Conservation (phyloP, 331 rosid species). For the Acacia concinna region DNA sequence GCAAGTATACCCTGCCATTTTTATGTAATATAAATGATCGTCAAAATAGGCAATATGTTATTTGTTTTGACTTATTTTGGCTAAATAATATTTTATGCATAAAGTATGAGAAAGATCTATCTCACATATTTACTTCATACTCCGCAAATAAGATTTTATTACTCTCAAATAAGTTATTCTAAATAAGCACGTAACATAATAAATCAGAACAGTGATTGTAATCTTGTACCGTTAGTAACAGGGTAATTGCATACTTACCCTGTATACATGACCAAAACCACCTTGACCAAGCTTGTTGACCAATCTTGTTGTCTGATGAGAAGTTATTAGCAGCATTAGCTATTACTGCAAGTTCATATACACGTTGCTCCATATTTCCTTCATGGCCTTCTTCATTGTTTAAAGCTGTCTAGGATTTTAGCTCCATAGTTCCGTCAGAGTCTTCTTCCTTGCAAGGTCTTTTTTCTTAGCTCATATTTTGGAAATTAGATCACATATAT, state of each 20-base stretch:
- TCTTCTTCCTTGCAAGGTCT: background rate
- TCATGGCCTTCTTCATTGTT: background rate
- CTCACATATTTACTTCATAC: too few relatives aligned
- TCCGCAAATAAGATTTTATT: too few relatives aligned
- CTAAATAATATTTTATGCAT: too few relatives aligned
- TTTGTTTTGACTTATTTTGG: too few relatives aligned
- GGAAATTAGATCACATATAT: background rate
- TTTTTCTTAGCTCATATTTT: background rate
- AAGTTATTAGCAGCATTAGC: conserved; percentile 6
- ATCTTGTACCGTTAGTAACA: background rate
- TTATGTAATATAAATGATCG: background rate
- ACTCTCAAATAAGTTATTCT: too few relatives aligned
- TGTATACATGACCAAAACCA: conserved; percentile 26
- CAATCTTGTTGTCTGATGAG: conserved; percentile 1
- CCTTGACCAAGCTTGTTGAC: conserved; percentile 35
- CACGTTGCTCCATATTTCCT: too few relatives aligned
- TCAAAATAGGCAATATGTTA: too few relatives aligned
- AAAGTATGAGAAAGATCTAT: too few relatives aligned
- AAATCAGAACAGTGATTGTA: background rate
- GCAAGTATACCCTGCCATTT: background rate
- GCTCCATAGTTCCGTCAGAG: background rate
- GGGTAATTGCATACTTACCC: background rate
- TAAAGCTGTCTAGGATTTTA: background rate
- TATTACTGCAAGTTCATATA: conserved; percentile 9
- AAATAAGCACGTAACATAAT: background rate